Percentiles rank a stretch among this genome's conserved stretches.
These are phyloP conservation scores for Penicillium pulvis DNA, from an alignment of 495 filamentous ascomycete species.

Conservation along the genomic window DNA sequence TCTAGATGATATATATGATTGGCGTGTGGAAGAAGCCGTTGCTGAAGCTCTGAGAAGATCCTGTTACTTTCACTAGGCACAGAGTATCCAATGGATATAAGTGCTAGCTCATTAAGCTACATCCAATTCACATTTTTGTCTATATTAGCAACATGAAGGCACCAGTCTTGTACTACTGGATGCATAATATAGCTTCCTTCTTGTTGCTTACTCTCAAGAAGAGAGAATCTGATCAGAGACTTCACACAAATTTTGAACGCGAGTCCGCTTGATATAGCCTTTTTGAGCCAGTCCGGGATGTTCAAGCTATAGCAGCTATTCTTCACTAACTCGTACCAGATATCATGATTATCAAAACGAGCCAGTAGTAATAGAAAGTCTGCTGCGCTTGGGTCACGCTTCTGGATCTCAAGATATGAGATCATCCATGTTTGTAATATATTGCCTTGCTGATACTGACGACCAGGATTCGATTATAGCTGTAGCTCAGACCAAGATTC, in stretches of 20 bases:
- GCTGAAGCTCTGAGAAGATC: conserved; percentile 33
- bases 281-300: conserved; percentile 33
- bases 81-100: conserved; percentile 29
- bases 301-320: conserved; percentile 13
- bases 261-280: conserved; percentile 27
- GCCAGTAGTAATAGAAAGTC: conserved; percentile 47
- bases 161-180: conserved; percentile 42
- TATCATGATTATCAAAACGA: conserved; percentile 52
- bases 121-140: conserved; percentile 9
- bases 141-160: conserved; percentile 20
- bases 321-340: conserved; percentile 51
- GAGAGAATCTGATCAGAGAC: conserved; percentile 35
- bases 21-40: conserved; percentile 43
- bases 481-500: conserved; percentile 42
- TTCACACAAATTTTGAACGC: conserved; percentile 31
- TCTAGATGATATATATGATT: conserved; percentile 17
- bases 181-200: conserved; percentile 34
- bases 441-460: conserved; percentile 37
- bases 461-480: conserved; percentile 29
- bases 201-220: conserved; percentile 30
- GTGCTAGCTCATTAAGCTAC: conserved; percentile 25
- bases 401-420: conserved; percentile 42
- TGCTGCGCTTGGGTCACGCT: conserved; percentile 35
- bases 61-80: conserved; percentile 21
- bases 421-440: conserved; percentile 50